Conservation (phyloP, 2,329 filamentous ascomycete genomes). For the Colletotrichum sp. region DNA sequence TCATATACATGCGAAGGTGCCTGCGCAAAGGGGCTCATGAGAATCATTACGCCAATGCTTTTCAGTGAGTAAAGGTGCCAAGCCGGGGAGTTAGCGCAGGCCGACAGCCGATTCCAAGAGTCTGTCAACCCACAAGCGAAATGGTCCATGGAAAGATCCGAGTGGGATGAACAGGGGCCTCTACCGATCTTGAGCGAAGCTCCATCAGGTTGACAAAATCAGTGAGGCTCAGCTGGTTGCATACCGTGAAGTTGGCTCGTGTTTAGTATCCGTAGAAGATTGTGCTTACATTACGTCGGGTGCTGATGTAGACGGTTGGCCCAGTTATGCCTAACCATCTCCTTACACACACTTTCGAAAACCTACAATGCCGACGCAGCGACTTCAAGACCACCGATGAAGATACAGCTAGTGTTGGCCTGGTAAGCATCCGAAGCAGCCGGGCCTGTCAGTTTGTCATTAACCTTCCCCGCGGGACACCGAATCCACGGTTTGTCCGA, state of each 20-base stretch:
- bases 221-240: neutral
- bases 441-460: neutral
- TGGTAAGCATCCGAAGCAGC: neutral
- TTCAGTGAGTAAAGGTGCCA: neutral
- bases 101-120: neutral
- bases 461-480: neutral
- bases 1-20: neutral
- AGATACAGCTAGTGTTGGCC: neutral
- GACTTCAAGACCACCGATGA: neutral
- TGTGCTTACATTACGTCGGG: neutral
- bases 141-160: neutral
- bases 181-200: neutral
- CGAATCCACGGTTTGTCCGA: neutral
- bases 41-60: neutral
- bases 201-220: neutral
- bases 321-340: neutral
- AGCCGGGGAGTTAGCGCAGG: neutral
- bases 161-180: neutral
- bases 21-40: neutral
- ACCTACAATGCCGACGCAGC: neutral
- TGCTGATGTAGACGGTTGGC: neutral
- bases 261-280: neutral
- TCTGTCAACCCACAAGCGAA: neutral
- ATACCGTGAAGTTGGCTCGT: neutral
- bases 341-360: rapidly evolving